phyloP scores from a whole-genome alignment of 106 monocot genomes.

The Xerophyta viscosa region DNA sequence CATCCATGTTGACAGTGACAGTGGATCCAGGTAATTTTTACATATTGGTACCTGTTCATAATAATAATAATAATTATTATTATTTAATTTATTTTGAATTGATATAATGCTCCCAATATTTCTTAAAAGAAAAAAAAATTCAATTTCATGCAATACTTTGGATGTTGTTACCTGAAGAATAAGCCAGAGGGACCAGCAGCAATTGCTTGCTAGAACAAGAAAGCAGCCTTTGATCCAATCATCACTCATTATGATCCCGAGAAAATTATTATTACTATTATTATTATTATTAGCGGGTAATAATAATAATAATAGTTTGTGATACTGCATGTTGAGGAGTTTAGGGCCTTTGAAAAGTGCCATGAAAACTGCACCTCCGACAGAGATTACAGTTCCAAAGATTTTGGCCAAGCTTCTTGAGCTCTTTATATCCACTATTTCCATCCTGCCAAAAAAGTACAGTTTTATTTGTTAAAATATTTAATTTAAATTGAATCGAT shows the following conservation, averaged over 20 bases:
- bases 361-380: slow-evolving; percentile 42
- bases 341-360: slow-evolving; percentile 34
- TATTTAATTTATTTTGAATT: too few relatives aligned
- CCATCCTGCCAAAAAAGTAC: slow-evolving; percentile 18
- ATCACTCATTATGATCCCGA: background rate
- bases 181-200: slow-evolving; percentile 29
- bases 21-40: slow-evolving; percentile 17
- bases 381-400: slow-evolving; percentile 38
- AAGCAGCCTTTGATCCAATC: slow-evolving; percentile 18
- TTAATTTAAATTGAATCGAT: background rate
- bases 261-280: too few relatives aligned
- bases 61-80: too few relatives aligned
- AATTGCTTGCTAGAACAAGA: slow-evolving; percentile 25
- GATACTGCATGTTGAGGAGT: slow-evolving; percentile 9
- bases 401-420: slow-evolving; percentile 46
- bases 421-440: slow-evolving; percentile 27
- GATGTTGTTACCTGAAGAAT: slow-evolving; percentile 22
- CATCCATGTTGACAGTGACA: slow-evolving; percentile 21
- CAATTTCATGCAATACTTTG: background rate
- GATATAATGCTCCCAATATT: too few relatives aligned
- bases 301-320: background rate
- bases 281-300: too few relatives aligned
- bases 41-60: slow-evolving; percentile 21
- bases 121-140: background rate
- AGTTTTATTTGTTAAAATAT: background rate